Base-by-base conservation (phyloP, 169 alveolate species). In the Cyclospora cayetanensis region DNA sequence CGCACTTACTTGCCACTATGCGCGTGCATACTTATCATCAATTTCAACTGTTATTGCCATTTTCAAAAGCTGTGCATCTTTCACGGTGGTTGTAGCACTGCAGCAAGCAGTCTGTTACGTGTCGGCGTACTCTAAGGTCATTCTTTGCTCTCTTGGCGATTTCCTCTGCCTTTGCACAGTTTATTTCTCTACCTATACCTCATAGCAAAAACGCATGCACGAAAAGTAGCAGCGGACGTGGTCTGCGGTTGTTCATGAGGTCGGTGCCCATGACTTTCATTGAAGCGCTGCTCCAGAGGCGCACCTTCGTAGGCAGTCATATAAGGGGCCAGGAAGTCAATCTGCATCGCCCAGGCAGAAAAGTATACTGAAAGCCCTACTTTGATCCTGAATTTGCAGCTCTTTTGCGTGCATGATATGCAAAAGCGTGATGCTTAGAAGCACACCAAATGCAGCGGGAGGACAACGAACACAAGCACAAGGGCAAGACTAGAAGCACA, bases 151-250 rank as follows among this genome's bases (percentile, higher is more conserved):
- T 87, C 80, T 91, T 94, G n/a, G 94, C 96, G 52, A 94, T 94
- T 53, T 95, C 92, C 83, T 95, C 94, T 15, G 94, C 93, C 22
- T 93, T 92, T 25, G 95, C 96, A 25, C 95, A 97, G 46, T 95
- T 97, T 5, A 95, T 86, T 52, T 92, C 88, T 93, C 93, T 92
- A 70, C 90, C 92, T 55, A 95, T 92, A n/a, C n/a, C n/a, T n/a
- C n/a, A n/a, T n/a, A n/a, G n/a, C n/a, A n/a, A n/a, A n/a, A n/a
- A n/a, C n/a, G n/a, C n/a, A n/a, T n/a, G n/a, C 25, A 4, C 18
- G n/a, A 9, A 46, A 18, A 46, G 9, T 18, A 9, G 18, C 60
- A 11, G 68, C 4, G 68, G 68, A 53, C 2, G 3, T 53, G 68
- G 68, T 22, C 68, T 53, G 68, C 25, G 68, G 25, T 53, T 29